Percentiles rank a stretch among this genome's conserved stretches.
These are phyloP conservation scores for Penstemon eatonii DNA, from an alignment of 257 asterid species.

Conservation along the genomic window DNA sequence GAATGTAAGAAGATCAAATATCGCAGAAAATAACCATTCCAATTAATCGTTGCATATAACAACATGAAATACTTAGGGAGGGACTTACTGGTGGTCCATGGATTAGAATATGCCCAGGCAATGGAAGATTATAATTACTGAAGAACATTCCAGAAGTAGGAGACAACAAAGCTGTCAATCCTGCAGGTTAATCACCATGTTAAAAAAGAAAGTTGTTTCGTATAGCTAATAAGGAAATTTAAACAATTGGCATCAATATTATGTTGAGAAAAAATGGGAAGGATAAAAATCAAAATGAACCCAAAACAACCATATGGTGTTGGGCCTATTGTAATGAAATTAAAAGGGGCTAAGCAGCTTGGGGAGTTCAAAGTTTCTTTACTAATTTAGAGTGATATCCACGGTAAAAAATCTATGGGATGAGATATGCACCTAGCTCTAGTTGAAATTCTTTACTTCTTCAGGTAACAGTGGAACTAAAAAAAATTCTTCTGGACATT, in stretches of 20 bases:
- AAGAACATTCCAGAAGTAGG: slow-evolving; percentile 58
- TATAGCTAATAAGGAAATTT: not conserved
- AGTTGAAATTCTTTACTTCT: not conserved
- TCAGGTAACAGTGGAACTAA: not conserved
- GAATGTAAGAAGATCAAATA: slow-evolving; percentile 7
- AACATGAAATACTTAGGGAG: slow-evolving; percentile 23
- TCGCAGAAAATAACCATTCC: slow-evolving; percentile 10
- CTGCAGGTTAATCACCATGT: slow-evolving; percentile 44
- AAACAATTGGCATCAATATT: not conserved
- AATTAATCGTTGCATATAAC: slow-evolving; percentile 20
- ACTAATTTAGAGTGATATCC: slow-evolving; percentile 11
- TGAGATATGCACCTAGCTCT: no score
- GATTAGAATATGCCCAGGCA: slow-evolving; percentile 90
- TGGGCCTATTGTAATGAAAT: not conserved
- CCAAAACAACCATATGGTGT: not conserved
- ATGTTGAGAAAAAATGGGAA: slow-evolving; percentile 4
- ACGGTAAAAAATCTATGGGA: not conserved
- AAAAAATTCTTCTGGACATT: not conserved
- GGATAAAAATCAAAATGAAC: not conserved
- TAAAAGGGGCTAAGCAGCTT: slow-evolving; percentile 1
- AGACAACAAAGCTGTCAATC: slow-evolving; percentile 68
- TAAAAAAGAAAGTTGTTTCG: slow-evolving; percentile 16
- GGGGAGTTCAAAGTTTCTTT: slow-evolving; percentile 1
- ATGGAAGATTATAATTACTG: slow-evolving; percentile 64
- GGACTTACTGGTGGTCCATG: slow-evolving; percentile 85